A percentile compares a stretch with the other conserved stretches of the same genome.
Evolutionary conservation across 1,284 basidiomycete genomes (phyloP).

Genomic region (Ustilago xerochloae): DNA sequence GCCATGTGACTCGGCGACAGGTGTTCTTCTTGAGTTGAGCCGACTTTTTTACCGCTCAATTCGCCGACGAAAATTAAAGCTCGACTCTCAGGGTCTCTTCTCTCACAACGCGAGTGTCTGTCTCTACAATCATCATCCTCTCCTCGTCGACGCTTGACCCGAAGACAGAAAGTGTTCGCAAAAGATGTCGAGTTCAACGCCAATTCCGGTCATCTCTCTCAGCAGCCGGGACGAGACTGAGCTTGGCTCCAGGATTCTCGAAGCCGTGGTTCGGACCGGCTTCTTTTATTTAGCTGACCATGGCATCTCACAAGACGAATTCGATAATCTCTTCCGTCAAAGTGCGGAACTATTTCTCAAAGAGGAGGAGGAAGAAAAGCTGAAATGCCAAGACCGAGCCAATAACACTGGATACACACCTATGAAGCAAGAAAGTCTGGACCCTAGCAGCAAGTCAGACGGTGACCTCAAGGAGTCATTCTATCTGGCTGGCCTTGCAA

Average conservation of each 20-base stretch:
- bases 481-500: slow-evolving; percentile 42
- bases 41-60: slow-evolving; percentile 25
- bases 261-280: slow-evolving; percentile 43
- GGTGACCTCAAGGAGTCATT: slow-evolving; percentile 64
- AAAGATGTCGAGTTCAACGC: slow-evolving; percentile 17
- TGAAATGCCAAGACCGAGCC: slow-evolving; percentile 19
- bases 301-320: slow-evolving; percentile 36
- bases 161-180: background rate
- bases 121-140: background rate
- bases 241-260: slow-evolving; percentile 32
- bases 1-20: background rate
- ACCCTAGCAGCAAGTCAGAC: slow-evolving; percentile 22
- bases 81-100: slow-evolving; percentile 2
- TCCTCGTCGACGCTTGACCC: background rate
- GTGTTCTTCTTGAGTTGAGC: background rate
- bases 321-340: slow-evolving; percentile 41
- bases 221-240: background rate
- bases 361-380: slow-evolving; percentile 15
- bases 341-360: slow-evolving; percentile 45
- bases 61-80: slow-evolving; percentile 10
- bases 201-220: slow-evolving; percentile 48
- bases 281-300: slow-evolving; percentile 61
- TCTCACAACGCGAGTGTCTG: background rate
- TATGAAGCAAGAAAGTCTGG: slow-evolving; percentile 36
- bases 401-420: slow-evolving; percentile 53